phyloP scores from a whole-genome alignment of 1,139 yeast genomes.

The Zygosaccharomyces pseudobailii region DNA sequence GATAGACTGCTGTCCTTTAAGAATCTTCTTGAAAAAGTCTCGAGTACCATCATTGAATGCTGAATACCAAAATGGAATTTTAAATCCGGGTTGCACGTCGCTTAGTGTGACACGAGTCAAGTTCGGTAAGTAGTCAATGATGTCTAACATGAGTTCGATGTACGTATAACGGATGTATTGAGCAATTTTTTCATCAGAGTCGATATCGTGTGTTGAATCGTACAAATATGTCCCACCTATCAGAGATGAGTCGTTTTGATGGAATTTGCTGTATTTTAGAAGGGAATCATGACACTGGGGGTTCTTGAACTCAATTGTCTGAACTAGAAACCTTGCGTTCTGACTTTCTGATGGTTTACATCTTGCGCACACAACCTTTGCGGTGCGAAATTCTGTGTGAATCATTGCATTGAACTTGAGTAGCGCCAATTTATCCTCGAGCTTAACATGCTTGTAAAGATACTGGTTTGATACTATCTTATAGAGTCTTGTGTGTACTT shows the following conservation, averaged over 20 bases:
- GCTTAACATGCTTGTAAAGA: constrained; percentile 23
- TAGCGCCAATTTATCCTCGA: constrained; percentile 24
- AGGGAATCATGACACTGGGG: constrained; percentile 34
- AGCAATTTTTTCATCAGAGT: constrained; percentile 2
- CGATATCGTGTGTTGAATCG: constrained; percentile 1
- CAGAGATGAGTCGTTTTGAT: constrained; percentile 16
- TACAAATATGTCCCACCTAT: constrained; percentile 29
- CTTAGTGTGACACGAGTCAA: constrained; percentile 35
- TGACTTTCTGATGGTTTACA: constrained; percentile 10
- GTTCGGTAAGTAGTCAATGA: constrained; percentile 37
- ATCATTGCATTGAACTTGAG: constrained; percentile 30
- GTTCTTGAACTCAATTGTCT: constrained; percentile 27
- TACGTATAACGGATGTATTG: constrained; percentile 33
- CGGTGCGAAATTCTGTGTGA: constrained; percentile 27
- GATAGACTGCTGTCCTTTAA: constrained; percentile 31
- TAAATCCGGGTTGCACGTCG: constrained; percentile 50
- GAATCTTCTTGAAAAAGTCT: constrained; percentile 31
- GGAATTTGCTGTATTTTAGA: constrained; percentile 30
- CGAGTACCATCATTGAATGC: constrained; percentile 33
- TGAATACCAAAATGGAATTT: constrained; percentile 41
- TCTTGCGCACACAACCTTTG: constrained; percentile 12
- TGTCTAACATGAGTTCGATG: constrained; percentile 38
- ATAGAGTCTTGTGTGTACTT: constrained; percentile 24
- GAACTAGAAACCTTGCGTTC: constrained; percentile 28
- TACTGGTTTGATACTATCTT: constrained; percentile 23